These are phyloP conservation scores for Helminthosporium solani DNA, from an alignment of 2,329 filamentous ascomycete species.

Conservation along the genomic window DNA sequence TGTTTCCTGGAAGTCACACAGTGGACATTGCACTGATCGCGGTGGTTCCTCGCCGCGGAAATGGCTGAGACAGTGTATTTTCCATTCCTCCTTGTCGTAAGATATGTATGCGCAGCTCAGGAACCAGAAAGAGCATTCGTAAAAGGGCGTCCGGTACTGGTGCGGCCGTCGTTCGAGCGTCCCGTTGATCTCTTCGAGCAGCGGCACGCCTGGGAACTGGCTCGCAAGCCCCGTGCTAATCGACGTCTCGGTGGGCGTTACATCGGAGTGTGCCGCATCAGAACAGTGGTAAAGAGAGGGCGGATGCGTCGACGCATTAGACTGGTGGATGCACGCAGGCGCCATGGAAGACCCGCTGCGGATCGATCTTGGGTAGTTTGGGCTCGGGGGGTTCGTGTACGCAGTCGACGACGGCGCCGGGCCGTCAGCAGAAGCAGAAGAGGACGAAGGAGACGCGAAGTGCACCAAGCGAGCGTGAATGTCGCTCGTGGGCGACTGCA, in stretches of 20 bases:
- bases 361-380: conserved; percentile 14
- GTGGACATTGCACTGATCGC: conserved; percentile 22
- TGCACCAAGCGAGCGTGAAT: conserved; percentile 29
- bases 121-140: conserved; percentile 32
- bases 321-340: conserved; percentile 31
- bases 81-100: conserved; percentile 23
- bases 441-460: conserved; percentile 10
- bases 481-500: conserved; percentile 25
- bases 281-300: conserved; percentile 26
- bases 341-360: conserved; percentile 31
- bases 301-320: conserved; percentile 19
- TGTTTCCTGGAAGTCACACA: conserved; percentile 25
- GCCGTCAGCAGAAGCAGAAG: conserved; percentile 12
- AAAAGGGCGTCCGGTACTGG: conserved; percentile 13
- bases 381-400: conserved; percentile 9
- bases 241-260: conserved; percentile 24
- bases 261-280: conserved; percentile 25
- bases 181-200: conserved; percentile 27
- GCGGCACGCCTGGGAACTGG: conserved; percentile 18
- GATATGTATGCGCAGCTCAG: conserved; percentile 26
- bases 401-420: conserved; percentile 12
- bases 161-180: conserved; percentile 21
- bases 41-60: conserved; percentile 28
- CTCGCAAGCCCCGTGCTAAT: conserved; percentile 24
- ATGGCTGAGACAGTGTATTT: conserved; percentile 25